Conservation (phyloP, 2,329 filamentous ascomycete genomes). For the Xylariaceae sp. region DNA sequence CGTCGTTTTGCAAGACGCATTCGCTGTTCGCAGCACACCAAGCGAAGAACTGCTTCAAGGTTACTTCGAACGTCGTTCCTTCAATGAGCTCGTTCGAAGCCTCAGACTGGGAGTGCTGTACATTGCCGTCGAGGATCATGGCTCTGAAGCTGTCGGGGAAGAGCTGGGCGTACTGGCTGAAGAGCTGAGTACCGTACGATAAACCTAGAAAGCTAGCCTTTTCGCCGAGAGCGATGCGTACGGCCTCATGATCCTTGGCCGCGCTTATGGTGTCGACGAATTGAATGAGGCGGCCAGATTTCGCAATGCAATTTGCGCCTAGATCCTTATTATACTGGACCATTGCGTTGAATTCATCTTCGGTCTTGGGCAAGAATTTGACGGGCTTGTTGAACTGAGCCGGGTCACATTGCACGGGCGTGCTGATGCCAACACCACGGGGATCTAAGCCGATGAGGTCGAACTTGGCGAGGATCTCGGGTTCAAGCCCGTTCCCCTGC, state of each 20-base stretch:
- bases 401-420: constrained; percentile 35
- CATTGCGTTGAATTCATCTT: constrained; percentile 34
- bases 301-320: constrained; percentile 35
- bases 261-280: constrained; percentile 38
- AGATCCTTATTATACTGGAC: constrained; percentile 36
- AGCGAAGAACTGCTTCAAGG: constrained; percentile 34
- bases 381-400: constrained; percentile 34
- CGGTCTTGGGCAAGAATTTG: constrained; percentile 34
- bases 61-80: constrained; percentile 33
- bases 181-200: constrained; percentile 42
- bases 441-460: constrained; percentile 42
- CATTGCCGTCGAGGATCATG: constrained; percentile 40
- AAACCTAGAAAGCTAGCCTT: constrained; percentile 34
- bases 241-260: constrained; percentile 29
- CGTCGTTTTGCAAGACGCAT: constrained; percentile 31
- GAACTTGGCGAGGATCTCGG: constrained; percentile 31
- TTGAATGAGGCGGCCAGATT: constrained; percentile 36
- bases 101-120: constrained; percentile 37
- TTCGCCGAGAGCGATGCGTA: constrained; percentile 28
- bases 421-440: constrained; percentile 38
- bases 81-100: constrained; percentile 33
- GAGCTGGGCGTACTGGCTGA: constrained; percentile 38
- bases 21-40: constrained; percentile 31
- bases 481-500: constrained; percentile 19
- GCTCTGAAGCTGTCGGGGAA: constrained; percentile 39